These are phyloP conservation scores for Coemansia sp. DNA, from an alignment of 192 early-diverging fungal genomes.

Conservation along the genomic window DNA sequence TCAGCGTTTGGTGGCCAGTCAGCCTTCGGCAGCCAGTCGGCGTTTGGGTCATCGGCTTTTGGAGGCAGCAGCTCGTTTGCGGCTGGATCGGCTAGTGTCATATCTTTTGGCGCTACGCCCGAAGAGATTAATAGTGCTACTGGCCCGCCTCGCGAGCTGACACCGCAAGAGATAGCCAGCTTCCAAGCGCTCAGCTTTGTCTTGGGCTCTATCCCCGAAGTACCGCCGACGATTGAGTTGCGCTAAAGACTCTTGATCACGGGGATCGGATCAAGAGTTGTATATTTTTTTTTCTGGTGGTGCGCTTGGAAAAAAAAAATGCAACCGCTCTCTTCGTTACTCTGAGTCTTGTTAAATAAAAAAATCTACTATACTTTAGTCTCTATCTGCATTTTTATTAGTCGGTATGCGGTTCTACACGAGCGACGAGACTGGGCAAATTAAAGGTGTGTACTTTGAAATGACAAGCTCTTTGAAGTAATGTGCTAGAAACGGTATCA, in stretches of 20 bases:
- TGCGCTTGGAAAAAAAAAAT: conserved; percentile 11
- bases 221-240: conserved; percentile 32
- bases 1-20: conserved; percentile 13
- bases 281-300: conserved; percentile 14
- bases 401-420: conserved; percentile 52
- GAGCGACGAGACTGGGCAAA: conserved; percentile 56
- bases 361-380: not conserved
- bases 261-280: conserved; percentile 12
- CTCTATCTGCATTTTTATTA: not conserved
- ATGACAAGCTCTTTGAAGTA: not conserved
- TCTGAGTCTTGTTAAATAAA: not conserved
- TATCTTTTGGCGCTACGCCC: conserved; percentile 17
- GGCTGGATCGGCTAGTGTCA: not conserved
- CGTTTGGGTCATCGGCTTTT: no score
- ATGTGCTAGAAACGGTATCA: not conserved
- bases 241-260: not conserved
- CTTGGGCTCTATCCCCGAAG: conserved; percentile 36
- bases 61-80: conserved; percentile 15
- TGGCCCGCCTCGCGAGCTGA: conserved; percentile 26
- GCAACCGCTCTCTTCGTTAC: not conserved
- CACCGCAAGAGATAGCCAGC: conserved; percentile 25
- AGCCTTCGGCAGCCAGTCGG: conserved; percentile 13
- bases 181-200: conserved; percentile 28
- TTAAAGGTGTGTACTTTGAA: conserved; percentile 33
- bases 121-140: conserved; percentile 11